These are phyloP conservation scores for Zymoseptoria tritici DNA, from an alignment of 2,329 filamentous ascomycete genomes.

Conservation along the genomic window DNA sequence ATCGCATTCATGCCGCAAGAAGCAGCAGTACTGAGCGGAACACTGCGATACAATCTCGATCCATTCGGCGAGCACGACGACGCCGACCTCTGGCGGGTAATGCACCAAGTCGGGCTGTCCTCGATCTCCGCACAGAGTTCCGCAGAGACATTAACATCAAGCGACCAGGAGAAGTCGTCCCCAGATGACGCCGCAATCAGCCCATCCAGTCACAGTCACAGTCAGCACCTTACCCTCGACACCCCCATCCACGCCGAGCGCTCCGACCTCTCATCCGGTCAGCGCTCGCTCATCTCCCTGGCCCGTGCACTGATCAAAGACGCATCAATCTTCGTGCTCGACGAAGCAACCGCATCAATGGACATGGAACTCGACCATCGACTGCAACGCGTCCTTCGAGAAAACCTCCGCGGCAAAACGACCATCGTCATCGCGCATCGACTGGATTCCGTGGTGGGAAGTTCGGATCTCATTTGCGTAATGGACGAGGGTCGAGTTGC, in stretches of 20 bases:
- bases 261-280: neutral
- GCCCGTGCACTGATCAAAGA: neutral
- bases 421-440: neutral
- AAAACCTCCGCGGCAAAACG: neutral
- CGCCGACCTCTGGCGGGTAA: conserved; percentile 44
- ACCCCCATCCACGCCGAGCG: neutral
- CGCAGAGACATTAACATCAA: neutral
- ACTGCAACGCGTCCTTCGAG: neutral
- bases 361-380: neutral
- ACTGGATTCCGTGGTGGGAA: neutral
- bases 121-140: neutral
- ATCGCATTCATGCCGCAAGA: conserved; percentile 64
- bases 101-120: neutral
- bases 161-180: neutral
- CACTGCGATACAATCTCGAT: conserved; percentile 67
- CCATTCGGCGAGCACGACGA: conserved; percentile 66
- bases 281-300: neutral
- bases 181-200: neutral
- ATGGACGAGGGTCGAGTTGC: neutral
- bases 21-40: conserved; percentile 40
- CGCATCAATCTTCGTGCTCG: neutral
- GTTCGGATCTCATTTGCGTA: neutral
- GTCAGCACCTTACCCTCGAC: neutral
- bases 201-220: neutral
- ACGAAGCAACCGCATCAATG: neutral